A percentile compares a stretch with the other conserved stretches of the same genome.
Evolutionary conservation across 2,329 filamentous ascomycete species (phyloP).

Genomic region (Arthrocladium fulminans): DNA sequence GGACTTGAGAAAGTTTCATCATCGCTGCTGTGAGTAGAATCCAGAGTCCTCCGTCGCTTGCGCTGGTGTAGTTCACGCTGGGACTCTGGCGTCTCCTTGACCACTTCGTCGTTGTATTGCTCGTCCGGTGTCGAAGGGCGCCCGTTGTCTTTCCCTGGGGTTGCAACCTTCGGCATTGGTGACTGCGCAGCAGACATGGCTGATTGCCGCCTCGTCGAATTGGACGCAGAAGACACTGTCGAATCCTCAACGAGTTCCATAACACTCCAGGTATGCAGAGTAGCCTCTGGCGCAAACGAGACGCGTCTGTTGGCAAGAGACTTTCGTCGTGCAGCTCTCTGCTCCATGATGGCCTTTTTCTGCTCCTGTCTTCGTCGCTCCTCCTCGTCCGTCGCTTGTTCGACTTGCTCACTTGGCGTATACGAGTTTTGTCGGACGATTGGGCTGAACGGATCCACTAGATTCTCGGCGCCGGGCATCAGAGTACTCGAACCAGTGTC

Average conservation of each 20-base stretch:
- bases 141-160: slow-evolving; percentile 41
- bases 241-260: slow-evolving; percentile 83
- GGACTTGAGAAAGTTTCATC: slow-evolving; percentile 64
- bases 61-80: slow-evolving; percentile 53
- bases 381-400: slow-evolving; percentile 56
- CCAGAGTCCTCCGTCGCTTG: slow-evolving; percentile 53
- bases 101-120: slow-evolving; percentile 49
- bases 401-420: slow-evolving; percentile 28
- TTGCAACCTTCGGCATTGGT: slow-evolving; percentile 18
- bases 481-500: slow-evolving; percentile 32
- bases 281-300: slow-evolving; percentile 94
- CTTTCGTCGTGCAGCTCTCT: slow-evolving; percentile 81
- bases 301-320: slow-evolving; percentile 88
- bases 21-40: slow-evolving; percentile 38
- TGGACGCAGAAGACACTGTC: slow-evolving; percentile 64
- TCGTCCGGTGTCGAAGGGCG: slow-evolving; percentile 56
- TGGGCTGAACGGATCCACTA: slow-evolving; percentile 23
- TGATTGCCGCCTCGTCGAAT: slow-evolving; percentile 66
- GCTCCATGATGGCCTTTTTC: slow-evolving; percentile 54
- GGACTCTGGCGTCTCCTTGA: slow-evolving; percentile 53
- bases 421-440: slow-evolving; percentile 9
- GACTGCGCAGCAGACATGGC: slow-evolving; percentile 38
- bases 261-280: slow-evolving; percentile 92
- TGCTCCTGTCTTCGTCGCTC: slow-evolving; percentile 52
- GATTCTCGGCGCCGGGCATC: slow-evolving; percentile 45